These are phyloP conservation scores for Arthrobotrys musiformis DNA, from an alignment of 2,329 filamentous ascomycete species.

Conservation along the genomic window DNA sequence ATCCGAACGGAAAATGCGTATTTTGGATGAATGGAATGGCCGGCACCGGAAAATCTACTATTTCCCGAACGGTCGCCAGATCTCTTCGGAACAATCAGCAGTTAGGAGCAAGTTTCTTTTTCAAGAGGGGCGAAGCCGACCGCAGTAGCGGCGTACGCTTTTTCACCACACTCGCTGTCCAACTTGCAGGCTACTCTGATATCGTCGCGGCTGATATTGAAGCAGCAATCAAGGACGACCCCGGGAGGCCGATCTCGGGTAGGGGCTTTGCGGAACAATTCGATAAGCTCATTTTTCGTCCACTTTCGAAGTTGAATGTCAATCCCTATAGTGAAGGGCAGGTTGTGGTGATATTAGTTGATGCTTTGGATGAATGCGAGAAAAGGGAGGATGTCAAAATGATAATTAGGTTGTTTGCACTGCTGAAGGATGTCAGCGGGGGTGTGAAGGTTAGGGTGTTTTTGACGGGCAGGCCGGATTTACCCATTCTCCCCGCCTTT, in stretches of 20 bases:
- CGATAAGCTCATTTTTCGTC: constrained; percentile 62
- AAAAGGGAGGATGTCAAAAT: constrained; percentile 35
- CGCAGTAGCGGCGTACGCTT: constrained; percentile 1
- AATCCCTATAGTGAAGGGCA: not conserved
- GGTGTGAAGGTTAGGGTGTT: no score
- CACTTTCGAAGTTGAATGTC: constrained; percentile 57
- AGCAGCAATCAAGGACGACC: constrained; percentile 3
- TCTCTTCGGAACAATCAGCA: constrained; percentile 7
- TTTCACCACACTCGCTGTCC: constrained; percentile 25
- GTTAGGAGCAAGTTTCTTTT: constrained; percentile 57
- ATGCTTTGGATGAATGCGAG: not conserved
- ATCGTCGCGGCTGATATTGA: not conserved
- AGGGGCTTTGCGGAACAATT: constrained; percentile 63
- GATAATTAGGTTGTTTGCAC: not conserved
- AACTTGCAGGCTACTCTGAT: constrained; percentile 4
- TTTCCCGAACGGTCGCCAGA: constrained; percentile 54
- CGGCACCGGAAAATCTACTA: constrained; percentile 58
- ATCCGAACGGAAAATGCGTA: constrained; percentile 50
- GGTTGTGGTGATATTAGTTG: not conserved
- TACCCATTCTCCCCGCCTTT: constrained; percentile 56
- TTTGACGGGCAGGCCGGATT: constrained; percentile 58
- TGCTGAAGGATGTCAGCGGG: no score
- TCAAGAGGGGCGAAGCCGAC: constrained; percentile 43
- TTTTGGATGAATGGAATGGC: constrained; percentile 63
- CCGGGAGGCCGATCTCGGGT: not conserved